Base-by-base conservation (phyloP, 2,329 filamentous ascomycete species). In the Alternaria triticimaculans region DNA sequence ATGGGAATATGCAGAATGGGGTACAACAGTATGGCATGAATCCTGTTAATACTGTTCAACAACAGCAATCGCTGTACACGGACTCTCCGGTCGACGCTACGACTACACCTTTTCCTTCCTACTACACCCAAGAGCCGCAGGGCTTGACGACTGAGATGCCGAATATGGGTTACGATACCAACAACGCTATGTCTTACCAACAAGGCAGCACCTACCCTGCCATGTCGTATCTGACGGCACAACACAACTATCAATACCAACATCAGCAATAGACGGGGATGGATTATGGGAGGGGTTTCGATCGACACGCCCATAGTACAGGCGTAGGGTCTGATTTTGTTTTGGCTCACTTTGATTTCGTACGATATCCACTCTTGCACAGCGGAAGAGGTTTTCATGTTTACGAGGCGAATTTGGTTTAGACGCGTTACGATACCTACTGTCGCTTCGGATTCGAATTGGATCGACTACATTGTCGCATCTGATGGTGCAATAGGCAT, bases 11-110 rank as follows among this genome's bases (percentile, higher is more conserved):
- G 49, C 70, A 70, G 28, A 71, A 67, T 56, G 69, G 67, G 48
- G 48, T 67, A 18, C 72, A 68, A 20, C 71, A 70, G 26, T 77
- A 72, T 30, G 72, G 72, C 3, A 74, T 77, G 64, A 74, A 68
- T 10, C 72, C 76, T 10, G 66, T 76, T 6, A 76, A 76, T 21
- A 69, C 72, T 7, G 64, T 78, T 55, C 72, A 74, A 55, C 73
- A 71, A 33, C 73, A 73, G 44, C 73, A 76, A 49, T 53, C 71
- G 3, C 64, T 78, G 26, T 80, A 78, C 53, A 77, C 75, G 14
- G 72, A 78, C 28, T 80, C 78, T n/a, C 79, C 79, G 1, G 70
- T 80, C 6, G 78, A 81, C 30, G 72, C 76, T 14, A 75, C 72
- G 3, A 65, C 68, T 8, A 78, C 67, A 41, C 60, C 60, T 18